Base-by-base conservation (phyloP, 192 early-diverging fungal species). In the Jimgerdemannia flammicorona region DNA sequence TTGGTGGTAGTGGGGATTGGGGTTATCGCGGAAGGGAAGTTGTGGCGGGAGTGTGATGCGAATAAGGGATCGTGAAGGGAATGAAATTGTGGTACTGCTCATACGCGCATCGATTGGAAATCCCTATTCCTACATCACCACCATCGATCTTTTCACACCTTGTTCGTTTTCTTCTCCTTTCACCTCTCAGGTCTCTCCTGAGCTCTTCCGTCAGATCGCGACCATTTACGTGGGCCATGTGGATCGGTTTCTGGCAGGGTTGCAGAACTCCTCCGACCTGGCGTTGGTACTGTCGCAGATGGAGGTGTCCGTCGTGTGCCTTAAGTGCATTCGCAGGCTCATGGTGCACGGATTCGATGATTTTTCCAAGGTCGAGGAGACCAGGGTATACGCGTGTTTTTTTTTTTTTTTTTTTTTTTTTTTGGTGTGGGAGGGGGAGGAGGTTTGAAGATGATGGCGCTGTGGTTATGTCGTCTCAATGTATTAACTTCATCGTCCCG, bases 311-410 rank as follows among this genome's bases (percentile, higher is more conserved):
- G 78, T 89, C 7, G 81, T 92, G 63, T 87, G 90, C 67, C 76
- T 97, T 11, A 95, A 95, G 75, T 88, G 86, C 43, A 74, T 97
- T 67, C 87, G 95, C 9, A 86, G 94, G 39, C 83, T 96, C n/a
- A 85, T 92, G 43, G 87, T 94, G 14, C 90, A 92, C 78, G 96
- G 96, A 8, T 89, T 88, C 54, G 81, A 80, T 8, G 87, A 93
- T 65, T 81, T 88, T 66, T 80, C 88, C 29, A 82, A 89, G 19
- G 80, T 78, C 40, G 82, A 84, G n/a, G 90, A 88, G 69, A 86
- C 85, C 40, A 85, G 87, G 73, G 85, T 84, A n/a, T n/a, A 67
- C 77, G 42, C 29, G 29, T 29, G 29, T 29, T 29, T 29, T 29
- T 29, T 29, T 29, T n/a, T n/a, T n/a, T n/a, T n/a, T n/a, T n/a